phyloP scores from a whole-genome alignment of 495 filamentous ascomycete genomes.

The Penicillium nucicola region DNA sequence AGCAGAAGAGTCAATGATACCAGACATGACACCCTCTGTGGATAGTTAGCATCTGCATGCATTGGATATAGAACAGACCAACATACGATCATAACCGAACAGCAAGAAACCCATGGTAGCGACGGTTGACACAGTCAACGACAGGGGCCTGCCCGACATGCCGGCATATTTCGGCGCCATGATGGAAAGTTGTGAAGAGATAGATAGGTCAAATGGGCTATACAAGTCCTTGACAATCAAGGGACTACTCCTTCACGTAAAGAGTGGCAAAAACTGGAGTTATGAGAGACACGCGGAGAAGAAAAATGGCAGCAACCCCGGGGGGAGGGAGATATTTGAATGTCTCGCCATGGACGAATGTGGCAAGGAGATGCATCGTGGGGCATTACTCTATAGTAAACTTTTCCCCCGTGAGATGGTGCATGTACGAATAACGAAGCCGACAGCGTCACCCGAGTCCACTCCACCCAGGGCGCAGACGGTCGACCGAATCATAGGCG shows the following conservation, averaged over 20 bases:
- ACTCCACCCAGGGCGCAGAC: slow-evolving; percentile 4
- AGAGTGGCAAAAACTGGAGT: slow-evolving; percentile 5
- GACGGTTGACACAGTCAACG: slow-evolving; percentile 60
- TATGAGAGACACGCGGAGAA: slow-evolving; percentile 12
- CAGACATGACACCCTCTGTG: slow-evolving; percentile 68
- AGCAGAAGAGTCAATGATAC: slow-evolving; percentile 69
- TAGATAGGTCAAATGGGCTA: slow-evolving; percentile 1
- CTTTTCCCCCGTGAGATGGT: slow-evolving; percentile 10
- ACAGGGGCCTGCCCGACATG: slow-evolving; percentile 61
- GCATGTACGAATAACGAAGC: slow-evolving; percentile 3
- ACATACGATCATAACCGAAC: slow-evolving; percentile 61
- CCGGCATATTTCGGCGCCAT: slow-evolving; percentile 54
- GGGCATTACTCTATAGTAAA: slow-evolving; percentile 15
- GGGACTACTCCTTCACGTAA: slow-evolving; percentile 5
- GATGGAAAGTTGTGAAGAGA: slow-evolving; percentile 5
- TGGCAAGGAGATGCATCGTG: slow-evolving; percentile 24
- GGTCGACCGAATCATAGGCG: slow-evolving; percentile 19
- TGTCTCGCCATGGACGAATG: slow-evolving; percentile 12
- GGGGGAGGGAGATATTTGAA: slow-evolving; percentile 25
- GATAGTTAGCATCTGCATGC: slow-evolving; percentile 2
- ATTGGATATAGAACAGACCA: neutral
- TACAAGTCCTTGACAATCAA: neutral
- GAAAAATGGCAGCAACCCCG: slow-evolving; percentile 5
- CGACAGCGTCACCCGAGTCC: slow-evolving; percentile 7
- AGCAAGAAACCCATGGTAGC: slow-evolving; percentile 72